Evolutionary conservation across 352 stramenopile species (phyloP), one percentile per base, ranked within the genome.

Genomic region (Nothophytophthora sp.): DNA sequence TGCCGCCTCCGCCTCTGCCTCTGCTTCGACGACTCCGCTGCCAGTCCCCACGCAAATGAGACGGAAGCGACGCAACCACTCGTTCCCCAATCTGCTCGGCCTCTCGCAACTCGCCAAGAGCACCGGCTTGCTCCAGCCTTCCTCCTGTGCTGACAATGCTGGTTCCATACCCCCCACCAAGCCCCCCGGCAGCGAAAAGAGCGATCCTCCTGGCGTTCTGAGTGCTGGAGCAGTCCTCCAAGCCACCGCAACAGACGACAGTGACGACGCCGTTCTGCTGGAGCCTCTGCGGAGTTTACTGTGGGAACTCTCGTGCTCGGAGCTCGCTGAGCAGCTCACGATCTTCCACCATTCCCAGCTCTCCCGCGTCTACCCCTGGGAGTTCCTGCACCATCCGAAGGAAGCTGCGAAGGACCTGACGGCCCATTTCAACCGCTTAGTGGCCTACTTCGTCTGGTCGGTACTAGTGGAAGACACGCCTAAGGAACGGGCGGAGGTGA

Each of bases 381-480:
- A 80, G 18, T 84, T 92, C 27, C 45, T 90, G 10, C 63, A 76
- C 29, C 50, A 67, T 27, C 73, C 75, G 1, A 70, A 69, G 24
- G 46, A 78, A 51, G 63, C 63, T 5, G 66, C 73, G 2, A 86
- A 81, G 39, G 55, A 73, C 3, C 58, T 88, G 29, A 80, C 76
- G 0, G 76, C 84, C 5, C 65, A 76, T 27, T 90, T 88, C 41
- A 89, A 92, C 35, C 55, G 62, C 2, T 63, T 92, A 25, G 81
- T 86, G 24, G 45, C 62, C 4, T 90, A 84, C 49, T 76, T 90
- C 12, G 77, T 90, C 20, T 92, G 81, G 81, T 90, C 79, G 0
- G 73, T 92, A 10, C 56, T 90, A 3, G 66, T 86, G 6, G 77
- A 90, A 33, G 81, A 90, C 16, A 75, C 71, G 3, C 52, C 79